phyloP scores from a whole-genome alignment of 1,284 basidiomycete species.

The Irpex sp. region DNA sequence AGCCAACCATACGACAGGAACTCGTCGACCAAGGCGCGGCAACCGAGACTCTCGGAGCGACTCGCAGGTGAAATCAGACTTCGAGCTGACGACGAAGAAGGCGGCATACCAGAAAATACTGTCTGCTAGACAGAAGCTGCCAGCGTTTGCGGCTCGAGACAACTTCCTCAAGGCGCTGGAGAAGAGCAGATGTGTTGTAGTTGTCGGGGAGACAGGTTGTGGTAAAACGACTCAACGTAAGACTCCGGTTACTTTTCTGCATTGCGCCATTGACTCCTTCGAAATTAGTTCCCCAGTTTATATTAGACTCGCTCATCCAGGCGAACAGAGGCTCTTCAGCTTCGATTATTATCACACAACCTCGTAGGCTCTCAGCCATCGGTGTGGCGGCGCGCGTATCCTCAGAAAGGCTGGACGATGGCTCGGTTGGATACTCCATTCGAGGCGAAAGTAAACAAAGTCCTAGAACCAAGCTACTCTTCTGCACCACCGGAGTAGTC shows the following conservation, averaged over 20 bases:
- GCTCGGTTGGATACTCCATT: constrained; percentile 86
- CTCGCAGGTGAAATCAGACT: constrained; percentile 52
- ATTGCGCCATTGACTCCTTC: not conserved
- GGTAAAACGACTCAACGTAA: constrained; percentile 87
- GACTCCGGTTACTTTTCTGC: constrained; percentile 10
- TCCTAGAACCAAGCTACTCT: constrained; percentile 73
- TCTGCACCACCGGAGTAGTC: constrained; percentile 92
- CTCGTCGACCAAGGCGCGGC: constrained; percentile 7
- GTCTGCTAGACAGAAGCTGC: constrained; percentile 58
- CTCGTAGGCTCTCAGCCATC: constrained; percentile 86
- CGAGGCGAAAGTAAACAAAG: constrained; percentile 81
- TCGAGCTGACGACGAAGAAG: constrained; percentile 43
- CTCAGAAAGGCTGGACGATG: constrained; percentile 80
- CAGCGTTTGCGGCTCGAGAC: constrained; percentile 67
- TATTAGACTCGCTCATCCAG: constrained; percentile 80
- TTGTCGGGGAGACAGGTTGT: constrained; percentile 87
- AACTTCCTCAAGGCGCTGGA: constrained; percentile 63
- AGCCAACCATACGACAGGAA: constrained; percentile 13
- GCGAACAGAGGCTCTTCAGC: constrained; percentile 60
- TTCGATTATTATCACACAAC: constrained; percentile 88
- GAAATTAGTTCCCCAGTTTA: constrained; percentile 77
- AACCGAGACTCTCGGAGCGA: constrained; percentile 43
- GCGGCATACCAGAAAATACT: constrained; percentile 59
- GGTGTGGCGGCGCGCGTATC: constrained; percentile 89
- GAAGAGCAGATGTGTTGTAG: constrained; percentile 68